Evolutionary conservation across 2,329 filamentous ascomycete genomes (phyloP).

Genomic region (Penicillium sp.): DNA sequence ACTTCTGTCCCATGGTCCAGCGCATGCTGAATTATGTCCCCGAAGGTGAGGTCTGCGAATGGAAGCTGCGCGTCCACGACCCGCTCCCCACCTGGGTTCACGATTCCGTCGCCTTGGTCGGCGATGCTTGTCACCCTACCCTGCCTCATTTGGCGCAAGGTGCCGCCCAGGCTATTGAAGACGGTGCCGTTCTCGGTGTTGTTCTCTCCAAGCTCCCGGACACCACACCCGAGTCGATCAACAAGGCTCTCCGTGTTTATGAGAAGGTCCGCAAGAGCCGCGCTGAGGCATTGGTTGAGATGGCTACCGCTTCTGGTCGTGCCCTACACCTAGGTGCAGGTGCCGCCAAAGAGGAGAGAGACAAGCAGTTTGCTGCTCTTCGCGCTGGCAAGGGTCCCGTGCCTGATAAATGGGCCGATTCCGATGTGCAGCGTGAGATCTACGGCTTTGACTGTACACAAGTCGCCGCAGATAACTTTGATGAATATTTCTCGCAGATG

Average conservation of each 20-base stretch:
- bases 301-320: constrained; percentile 56
- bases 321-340: constrained; percentile 59
- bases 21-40: constrained; percentile 62
- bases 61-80: constrained; percentile 62
- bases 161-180: constrained; percentile 65
- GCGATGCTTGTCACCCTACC: constrained; percentile 63
- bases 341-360: constrained; percentile 58
- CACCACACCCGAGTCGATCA: constrained; percentile 47
- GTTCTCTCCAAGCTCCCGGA: constrained; percentile 52
- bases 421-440: constrained; percentile 66
- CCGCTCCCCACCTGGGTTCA: constrained; percentile 63
- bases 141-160: constrained; percentile 64
- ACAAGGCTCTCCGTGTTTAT: constrained; percentile 56
- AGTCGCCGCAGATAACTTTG: constrained; percentile 55
- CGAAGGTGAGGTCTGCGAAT: constrained; percentile 65
- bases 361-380: constrained; percentile 56
- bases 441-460: constrained; percentile 63
- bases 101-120: constrained; percentile 53
- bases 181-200: constrained; percentile 57
- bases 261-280: constrained; percentile 57
- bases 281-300: constrained; percentile 56
- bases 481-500: constrained; percentile 44
- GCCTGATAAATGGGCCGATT: constrained; percentile 67
- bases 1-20: constrained; percentile 62
- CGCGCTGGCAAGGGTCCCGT: constrained; percentile 50